phyloP scores from a whole-genome alignment of 345 rosid species.

The Camelina neglecta region DNA sequence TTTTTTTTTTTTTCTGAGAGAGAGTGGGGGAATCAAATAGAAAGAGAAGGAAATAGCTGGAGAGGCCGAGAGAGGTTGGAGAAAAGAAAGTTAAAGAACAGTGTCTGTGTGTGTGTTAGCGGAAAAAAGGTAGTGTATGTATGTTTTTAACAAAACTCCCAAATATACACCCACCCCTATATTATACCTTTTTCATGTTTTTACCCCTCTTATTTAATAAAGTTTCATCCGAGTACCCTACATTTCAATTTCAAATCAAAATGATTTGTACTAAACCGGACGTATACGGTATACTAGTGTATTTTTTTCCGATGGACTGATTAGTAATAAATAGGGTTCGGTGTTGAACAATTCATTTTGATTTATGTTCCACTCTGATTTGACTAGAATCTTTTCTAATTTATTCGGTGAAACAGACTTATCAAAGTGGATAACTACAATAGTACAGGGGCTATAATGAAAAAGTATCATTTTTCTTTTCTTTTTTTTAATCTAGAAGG shows the following conservation, averaged over 20 bases:
- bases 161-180: conserved; percentile 13
- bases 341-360: background rate
- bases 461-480: background rate
- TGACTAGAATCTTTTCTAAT: background rate
- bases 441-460: conserved; percentile 4
- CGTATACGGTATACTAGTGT: background rate
- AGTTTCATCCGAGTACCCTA: background rate
- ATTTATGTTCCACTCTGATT: too few species aligned
- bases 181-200: background rate
- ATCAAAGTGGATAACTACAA: background rate
- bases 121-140: background rate
- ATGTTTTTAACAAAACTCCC: background rate
- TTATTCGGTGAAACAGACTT: background rate
- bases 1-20: background rate
- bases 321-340: background rate
- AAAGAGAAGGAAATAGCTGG: conserved; percentile 20
- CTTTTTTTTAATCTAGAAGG: background rate
- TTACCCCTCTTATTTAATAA: background rate
- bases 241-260: background rate
- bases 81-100: conserved; percentile 5
- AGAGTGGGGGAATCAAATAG: conserved; percentile 11
- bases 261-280: background rate
- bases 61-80: background rate
- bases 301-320: too few species aligned
- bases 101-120: background rate